Base-by-base conservation (phyloP, 2,329 filamentous ascomycete genomes). In the Colletotrichum aenigma region DNA sequence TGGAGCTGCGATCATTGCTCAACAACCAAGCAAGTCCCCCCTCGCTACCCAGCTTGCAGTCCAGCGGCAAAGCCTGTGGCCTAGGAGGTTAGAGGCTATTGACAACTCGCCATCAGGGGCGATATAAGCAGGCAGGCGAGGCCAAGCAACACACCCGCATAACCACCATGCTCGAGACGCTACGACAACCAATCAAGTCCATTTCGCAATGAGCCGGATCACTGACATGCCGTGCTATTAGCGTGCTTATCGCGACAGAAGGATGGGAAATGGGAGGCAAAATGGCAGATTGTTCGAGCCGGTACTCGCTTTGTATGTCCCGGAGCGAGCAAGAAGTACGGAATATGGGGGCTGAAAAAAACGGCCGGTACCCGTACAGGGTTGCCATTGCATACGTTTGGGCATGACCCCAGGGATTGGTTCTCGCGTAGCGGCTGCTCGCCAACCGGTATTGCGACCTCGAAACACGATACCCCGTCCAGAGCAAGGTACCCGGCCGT, bases 381-480 rank as follows among this genome's bases (percentile, higher is more conserved):
- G 48, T 48, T 48, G 43, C 34, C 32, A 67, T 28, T 28, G 43
- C 24, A 15, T 38, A 56, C 24, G 56, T 72, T 64, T 64, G 69
- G 67, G 30, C 36, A 24, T 36, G 24, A 21, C 64, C 61, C 18
- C 71, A 56, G 24, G 61, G n/a, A 66, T 71, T 61, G 68, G 61
- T 55, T 65, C 62, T 72, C 61, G 69, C 69, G 69, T 66, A 52
- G 36, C 70, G 43, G 70, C 58, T 36, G 60, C 43, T 74, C 66
- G 58, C 66, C 58, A 70, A 30, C 10, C 48, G 62, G 38, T 52
- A 36, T 58, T 48, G 48, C 43, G 43, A 68, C 62, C 24, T 71
- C 34, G n/a, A 62, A n/a, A 65, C 60, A 36, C 60, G n/a, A 62
- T 12, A 43, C 24, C 34, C 36, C 52, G 28, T 64, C n/a, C 32